Evolutionary conservation across 129 eudicot species (phyloP), one percentile per base, ranked within the genome.

Genomic region (Flaveria bidentis): DNA sequence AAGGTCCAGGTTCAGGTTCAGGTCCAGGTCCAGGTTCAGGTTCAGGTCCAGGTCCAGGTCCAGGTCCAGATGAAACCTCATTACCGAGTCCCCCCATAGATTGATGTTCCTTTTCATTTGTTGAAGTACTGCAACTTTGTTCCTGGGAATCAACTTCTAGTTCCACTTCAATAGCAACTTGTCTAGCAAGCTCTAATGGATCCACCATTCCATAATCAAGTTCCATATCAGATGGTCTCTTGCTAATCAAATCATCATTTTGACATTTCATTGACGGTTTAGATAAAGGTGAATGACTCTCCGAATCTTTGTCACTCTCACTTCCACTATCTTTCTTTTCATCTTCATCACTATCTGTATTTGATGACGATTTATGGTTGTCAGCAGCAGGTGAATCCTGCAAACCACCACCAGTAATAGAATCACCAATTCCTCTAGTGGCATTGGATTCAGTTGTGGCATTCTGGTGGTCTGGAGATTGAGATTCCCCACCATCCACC

Each of bases 141-240:
- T 90, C 95, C 36, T 69, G 73, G 78, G 87, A 80, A 81, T 81
- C 91, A 39, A 93, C 85, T 61, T 93, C 93, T 76, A 89, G 83
- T 77, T 88, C 96, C 25, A 90, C 91, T 79, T 93, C 98, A 18
- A 56, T 88, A 75, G 97, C 98, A 22, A 93, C 96, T 57, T 84
- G 93, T 60, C 93, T 70, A 64, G 97, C 98, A 60, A 90, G 82
- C 77, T 91, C 97, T 25, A 93, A 87, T 0, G 97, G 93, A 79
- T 91, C 98, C 71, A 89, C 79, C 47, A 83, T 87, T 10, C 89
- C 91, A 78, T 84, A 86, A 69, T 88, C 93, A 39, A 84, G 81
- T 51, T 91, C 91, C 80, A 84, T 70, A 77, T 85, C 88, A 57
- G 88, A 77, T 67, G 84, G 75, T 62, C 80, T 87, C 70, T 82